Evolutionary conservation across 192 early-diverging fungal genomes (phyloP).

Genomic region (Ambispora gerdemannii): DNA sequence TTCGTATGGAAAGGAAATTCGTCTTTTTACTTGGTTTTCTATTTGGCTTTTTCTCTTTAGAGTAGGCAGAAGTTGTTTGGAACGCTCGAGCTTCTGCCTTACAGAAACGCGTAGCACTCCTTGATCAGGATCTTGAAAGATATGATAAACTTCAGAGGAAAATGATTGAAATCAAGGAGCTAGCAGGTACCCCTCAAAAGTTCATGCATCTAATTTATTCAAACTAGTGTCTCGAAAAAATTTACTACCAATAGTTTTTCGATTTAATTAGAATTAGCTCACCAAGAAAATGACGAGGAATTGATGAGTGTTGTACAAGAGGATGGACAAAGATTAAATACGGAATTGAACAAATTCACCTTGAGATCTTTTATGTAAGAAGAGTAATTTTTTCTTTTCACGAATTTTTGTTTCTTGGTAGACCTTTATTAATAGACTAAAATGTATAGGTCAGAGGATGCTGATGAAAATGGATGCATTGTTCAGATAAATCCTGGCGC

Average conservation of each 20-base stretch:
- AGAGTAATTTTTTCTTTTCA: background rate
- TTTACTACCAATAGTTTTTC: background rate
- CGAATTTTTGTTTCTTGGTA: background rate
- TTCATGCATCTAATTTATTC: no score
- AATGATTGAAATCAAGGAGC: constrained; percentile 1
- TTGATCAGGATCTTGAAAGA: background rate
- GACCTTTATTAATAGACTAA: background rate
- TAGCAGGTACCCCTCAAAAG: background rate
- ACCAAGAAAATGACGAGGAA: constrained; percentile 5
- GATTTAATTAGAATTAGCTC: background rate
- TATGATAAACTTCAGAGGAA: constrained; percentile 1
- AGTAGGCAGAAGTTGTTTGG: constrained; percentile 4
- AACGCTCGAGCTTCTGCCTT: background rate
- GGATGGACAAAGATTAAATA: background rate
- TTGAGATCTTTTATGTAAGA: constrained; percentile 4
- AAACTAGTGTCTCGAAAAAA: background rate
- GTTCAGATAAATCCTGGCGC: constrained; percentile 17
- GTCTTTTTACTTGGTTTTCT: background rate
- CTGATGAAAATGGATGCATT: constrained; percentile 21
- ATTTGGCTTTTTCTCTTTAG: background rate
- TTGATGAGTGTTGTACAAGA: background rate
- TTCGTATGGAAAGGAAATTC: background rate
- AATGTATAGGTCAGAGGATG: constrained; percentile 6
- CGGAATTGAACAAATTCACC: background rate
- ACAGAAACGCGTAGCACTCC: background rate